These are phyloP conservation scores for Eucalyptus sp. DNA, from an alignment of 345 rosid species.

Conservation along the genomic window DNA sequence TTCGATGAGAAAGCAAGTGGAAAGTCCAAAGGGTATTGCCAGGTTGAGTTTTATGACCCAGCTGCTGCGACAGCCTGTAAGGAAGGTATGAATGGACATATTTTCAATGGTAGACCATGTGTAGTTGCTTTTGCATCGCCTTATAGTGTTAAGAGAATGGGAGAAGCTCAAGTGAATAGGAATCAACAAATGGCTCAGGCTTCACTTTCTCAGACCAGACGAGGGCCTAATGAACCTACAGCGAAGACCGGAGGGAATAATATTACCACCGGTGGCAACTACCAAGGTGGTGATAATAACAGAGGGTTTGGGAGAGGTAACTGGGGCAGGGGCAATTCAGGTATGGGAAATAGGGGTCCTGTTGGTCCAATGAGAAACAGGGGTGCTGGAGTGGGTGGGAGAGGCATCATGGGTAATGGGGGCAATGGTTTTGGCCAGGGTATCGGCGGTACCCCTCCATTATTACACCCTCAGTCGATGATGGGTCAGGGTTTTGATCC, in stretches of 20 bases:
- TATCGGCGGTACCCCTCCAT: slow-evolving; percentile 43
- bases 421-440: slow-evolving; percentile 69
- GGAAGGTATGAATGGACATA: slow-evolving; percentile 67
- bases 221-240: slow-evolving; percentile 38
- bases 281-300: slow-evolving; percentile 61
- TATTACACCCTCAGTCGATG: slow-evolving; percentile 71
- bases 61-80: slow-evolving; percentile 60
- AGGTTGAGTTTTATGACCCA: slow-evolving; percentile 74
- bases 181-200: slow-evolving; percentile 44
- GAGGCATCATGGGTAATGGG: slow-evolving; percentile 59
- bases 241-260: slow-evolving; percentile 26
- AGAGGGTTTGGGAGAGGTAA: slow-evolving; percentile 61
- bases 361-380: slow-evolving; percentile 60
- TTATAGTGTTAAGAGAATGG: slow-evolving; percentile 55
- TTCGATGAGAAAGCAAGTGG: slow-evolving; percentile 90
- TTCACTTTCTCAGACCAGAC: slow-evolving; percentile 27
- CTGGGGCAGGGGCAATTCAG: slow-evolving; percentile 51
- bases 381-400: slow-evolving; percentile 56
- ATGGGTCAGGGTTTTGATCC: slow-evolving; percentile 83
- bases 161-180: slow-evolving; percentile 53
- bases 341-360: slow-evolving; percentile 67
- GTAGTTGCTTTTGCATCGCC: slow-evolving; percentile 77
- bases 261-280: slow-evolving; percentile 40
- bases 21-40: slow-evolving; percentile 80
- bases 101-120: slow-evolving; percentile 67